Evolutionary conservation across 2,329 filamentous ascomycete species (phyloP).

Genomic region (Cucurbitaria berberidis): DNA sequence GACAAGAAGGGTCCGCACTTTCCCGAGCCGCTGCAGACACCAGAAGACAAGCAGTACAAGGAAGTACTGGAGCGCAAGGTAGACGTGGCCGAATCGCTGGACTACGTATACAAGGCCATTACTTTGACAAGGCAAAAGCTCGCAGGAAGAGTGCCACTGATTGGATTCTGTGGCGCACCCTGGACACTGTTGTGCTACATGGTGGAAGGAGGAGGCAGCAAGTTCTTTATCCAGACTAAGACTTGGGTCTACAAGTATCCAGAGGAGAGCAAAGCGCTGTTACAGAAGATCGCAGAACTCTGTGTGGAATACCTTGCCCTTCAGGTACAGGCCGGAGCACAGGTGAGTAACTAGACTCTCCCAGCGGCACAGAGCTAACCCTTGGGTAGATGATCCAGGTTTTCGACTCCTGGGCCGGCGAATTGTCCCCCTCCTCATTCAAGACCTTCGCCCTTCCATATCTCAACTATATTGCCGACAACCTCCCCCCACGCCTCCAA

Average conservation of each 20-base stretch:
- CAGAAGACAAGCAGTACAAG: conserved; percentile 82
- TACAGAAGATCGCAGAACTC: conserved; percentile 91
- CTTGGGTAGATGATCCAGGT: conserved; percentile 78
- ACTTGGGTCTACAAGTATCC: conserved; percentile 95
- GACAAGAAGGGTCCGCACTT: conserved; percentile 97
- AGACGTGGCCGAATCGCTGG: conserved; percentile 82
- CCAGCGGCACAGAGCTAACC: conserved; percentile 17
- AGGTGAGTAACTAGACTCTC: conserved; percentile 57
- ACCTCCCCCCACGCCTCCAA: conserved; percentile 75
- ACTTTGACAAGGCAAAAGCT: conserved; percentile 89
- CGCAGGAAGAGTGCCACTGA: conserved; percentile 84
- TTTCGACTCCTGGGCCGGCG: conserved; percentile 97
- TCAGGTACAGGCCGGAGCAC: conserved; percentile 91
- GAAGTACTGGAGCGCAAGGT: conserved; percentile 77
- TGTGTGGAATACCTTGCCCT: conserved; percentile 94
- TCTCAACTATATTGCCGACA: conserved; percentile 79
- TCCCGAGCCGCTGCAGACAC: conserved; percentile 78
- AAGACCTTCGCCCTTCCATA: conserved; percentile 86
- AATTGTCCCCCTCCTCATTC: conserved; percentile 85
- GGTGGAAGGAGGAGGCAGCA: conserved; percentile 96
- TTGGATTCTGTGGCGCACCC: conserved; percentile 95
- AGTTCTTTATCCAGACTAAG: conserved; percentile 92
- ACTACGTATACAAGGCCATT: conserved; percentile 96
- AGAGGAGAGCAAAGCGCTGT: conserved; percentile 76
- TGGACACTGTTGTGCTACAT: conserved; percentile 99